Evolutionary conservation across 441 rosid genomes (phyloP).

Genomic region (Populus hybrid): DNA sequence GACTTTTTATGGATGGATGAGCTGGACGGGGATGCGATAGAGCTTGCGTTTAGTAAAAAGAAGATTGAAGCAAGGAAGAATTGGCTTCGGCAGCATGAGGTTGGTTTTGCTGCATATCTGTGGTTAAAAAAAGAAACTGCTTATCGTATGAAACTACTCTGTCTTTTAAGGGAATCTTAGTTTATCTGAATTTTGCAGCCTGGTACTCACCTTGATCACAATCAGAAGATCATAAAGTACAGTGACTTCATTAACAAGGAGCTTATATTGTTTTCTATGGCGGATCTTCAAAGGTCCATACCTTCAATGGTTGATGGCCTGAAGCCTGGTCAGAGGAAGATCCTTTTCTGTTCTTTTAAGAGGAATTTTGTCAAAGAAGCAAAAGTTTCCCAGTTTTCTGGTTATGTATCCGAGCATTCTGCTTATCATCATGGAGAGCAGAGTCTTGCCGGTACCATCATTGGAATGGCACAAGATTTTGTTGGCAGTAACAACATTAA

Average conservation of each 20-base stretch:
- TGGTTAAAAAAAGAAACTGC: not conserved
- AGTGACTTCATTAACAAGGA: slow-evolving; percentile 95
- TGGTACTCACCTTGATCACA: slow-evolving; percentile 89
- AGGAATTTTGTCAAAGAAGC: slow-evolving; percentile 70
- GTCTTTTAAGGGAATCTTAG: slow-evolving; percentile 14
- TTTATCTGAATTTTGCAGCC: slow-evolving; percentile 55
- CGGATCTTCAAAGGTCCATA: slow-evolving; percentile 96
- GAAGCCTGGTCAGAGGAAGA: slow-evolving; percentile 96
- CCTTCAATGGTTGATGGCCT: slow-evolving; percentile 97
- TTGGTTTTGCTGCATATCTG: slow-evolving; percentile 18
- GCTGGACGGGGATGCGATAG: slow-evolving; percentile 88
- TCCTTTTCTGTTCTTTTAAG: slow-evolving; percentile 82
- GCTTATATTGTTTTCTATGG: slow-evolving; percentile 92
- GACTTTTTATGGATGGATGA: slow-evolving; percentile 83
- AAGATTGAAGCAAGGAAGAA: slow-evolving; percentile 91
- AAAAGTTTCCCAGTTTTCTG: slow-evolving; percentile 81
- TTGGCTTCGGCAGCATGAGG: slow-evolving; percentile 87
- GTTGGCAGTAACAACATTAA: slow-evolving; percentile 97
- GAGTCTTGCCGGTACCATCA: slow-evolving; percentile 75
- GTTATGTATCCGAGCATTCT: slow-evolving; percentile 86
- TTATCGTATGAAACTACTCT: not conserved
- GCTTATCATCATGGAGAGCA: slow-evolving; percentile 98
- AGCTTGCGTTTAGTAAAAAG: slow-evolving; percentile 97
- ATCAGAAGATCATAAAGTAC: slow-evolving; percentile 58
- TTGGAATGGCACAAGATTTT: slow-evolving; percentile 96